Evolutionary conservation across 2,329 filamentous ascomycete genomes (phyloP).

Genomic region (Didymosphaeria variabile): DNA sequence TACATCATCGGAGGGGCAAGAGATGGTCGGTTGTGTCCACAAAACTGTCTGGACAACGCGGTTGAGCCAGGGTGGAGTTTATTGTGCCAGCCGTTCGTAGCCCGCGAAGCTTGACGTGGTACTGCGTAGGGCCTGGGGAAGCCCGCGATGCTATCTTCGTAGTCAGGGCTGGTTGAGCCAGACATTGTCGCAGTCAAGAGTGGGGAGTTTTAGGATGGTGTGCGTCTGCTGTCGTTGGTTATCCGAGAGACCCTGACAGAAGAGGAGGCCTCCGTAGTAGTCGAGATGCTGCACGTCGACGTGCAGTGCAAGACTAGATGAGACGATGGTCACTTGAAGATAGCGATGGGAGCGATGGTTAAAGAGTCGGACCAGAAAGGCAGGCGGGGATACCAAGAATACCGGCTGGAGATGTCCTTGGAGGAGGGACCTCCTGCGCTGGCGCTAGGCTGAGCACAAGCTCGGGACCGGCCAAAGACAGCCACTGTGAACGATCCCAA

Average conservation of each 20-base stretch:
- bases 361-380: neutral
- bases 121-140: neutral
- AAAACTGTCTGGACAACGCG: too few relatives aligned
- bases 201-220: neutral
- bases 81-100: too few relatives aligned
- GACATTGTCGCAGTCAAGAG: neutral
- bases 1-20: too few relatives aligned
- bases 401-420: neutral
- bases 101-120: neutral
- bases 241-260: neutral
- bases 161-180: neutral
- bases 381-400: neutral
- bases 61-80: too few relatives aligned
- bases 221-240: neutral
- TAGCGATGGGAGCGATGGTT: neutral
- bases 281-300: neutral
- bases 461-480: neutral
- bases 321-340: too few relatives aligned
- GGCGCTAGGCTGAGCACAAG: slow-evolving; percentile 7
- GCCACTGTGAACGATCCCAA: neutral
- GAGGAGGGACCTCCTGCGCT: neutral
- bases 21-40: too few relatives aligned
- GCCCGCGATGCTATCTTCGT: neutral
- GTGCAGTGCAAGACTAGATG: neutral
- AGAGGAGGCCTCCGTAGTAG: neutral